Percentiles rank a stretch among this genome's conserved stretches.
Conservation (phyloP, 2,329 filamentous ascomycete genomes). For the Paecilomyces fulvus region DNA sequence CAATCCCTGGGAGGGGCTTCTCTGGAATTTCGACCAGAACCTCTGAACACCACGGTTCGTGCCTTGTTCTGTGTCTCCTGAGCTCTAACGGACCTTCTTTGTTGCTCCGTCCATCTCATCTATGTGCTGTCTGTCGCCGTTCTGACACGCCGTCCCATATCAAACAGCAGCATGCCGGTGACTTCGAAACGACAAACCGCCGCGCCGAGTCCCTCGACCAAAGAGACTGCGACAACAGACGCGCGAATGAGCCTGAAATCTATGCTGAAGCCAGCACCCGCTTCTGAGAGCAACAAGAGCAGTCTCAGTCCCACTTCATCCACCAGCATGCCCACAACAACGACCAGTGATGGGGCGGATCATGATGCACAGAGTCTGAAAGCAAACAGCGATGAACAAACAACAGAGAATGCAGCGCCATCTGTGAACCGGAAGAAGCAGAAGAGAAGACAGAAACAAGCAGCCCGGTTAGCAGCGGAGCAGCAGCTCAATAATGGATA, state of each 20-base stretch:
- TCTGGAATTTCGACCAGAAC: not conserved
- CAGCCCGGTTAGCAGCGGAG: constrained; percentile 59
- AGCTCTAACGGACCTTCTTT: constrained; percentile 7
- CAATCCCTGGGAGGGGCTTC: not conserved
- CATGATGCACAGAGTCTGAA: constrained; percentile 13
- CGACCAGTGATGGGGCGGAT: not conserved
- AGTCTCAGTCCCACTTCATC: constrained; percentile 7
- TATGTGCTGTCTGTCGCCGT: constrained; percentile 4
- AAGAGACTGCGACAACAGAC: constrained; percentile 6
- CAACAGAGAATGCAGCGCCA: constrained; percentile 26
- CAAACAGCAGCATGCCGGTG: constrained; percentile 7
- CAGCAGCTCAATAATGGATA: constrained; percentile 31
- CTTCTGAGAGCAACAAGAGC: constrained; percentile 1
- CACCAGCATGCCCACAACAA: constrained; percentile 8
- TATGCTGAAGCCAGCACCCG: not conserved
- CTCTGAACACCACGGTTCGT: constrained; percentile 5
- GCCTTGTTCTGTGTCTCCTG: constrained; percentile 8
- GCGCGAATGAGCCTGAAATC: constrained; percentile 1
- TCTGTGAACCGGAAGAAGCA: constrained; percentile 87
- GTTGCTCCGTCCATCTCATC: constrained; percentile 3
- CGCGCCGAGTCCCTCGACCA: not conserved
- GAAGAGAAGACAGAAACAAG: constrained; percentile 79
- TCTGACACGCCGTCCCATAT: constrained; percentile 1
- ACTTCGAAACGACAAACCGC: constrained; percentile 3
- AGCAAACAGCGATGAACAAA: constrained; percentile 4